These are phyloP conservation scores for Vairimorpha necatrix DNA, from an alignment of 371 early-diverging fungal genomes.

Conservation along the genomic window DNA sequence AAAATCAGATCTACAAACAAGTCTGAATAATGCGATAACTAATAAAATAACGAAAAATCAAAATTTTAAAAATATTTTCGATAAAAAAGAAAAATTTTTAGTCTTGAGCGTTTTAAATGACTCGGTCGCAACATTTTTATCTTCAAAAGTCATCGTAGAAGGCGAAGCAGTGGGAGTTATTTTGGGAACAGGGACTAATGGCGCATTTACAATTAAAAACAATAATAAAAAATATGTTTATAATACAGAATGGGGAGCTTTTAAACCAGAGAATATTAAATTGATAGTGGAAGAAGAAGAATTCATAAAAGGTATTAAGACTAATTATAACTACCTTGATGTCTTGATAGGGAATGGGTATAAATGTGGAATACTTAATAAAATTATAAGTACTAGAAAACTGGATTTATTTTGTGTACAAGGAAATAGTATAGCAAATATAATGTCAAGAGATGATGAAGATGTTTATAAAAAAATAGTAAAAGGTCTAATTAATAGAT, in stretches of 20 bases:
- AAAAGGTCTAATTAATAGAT: background rate
- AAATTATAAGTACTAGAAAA: background rate
- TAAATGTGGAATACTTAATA: background rate
- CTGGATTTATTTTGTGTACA: background rate
- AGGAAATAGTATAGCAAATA: background rate
- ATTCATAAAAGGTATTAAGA: background rate
- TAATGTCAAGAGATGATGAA: background rate
- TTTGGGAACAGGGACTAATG: slow-evolving; percentile 18
- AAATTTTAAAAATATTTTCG: background rate
- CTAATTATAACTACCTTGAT: background rate
- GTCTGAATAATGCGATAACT: background rate
- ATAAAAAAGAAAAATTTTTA: too few relatives aligned
- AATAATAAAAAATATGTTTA: background rate
- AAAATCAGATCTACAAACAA: background rate
- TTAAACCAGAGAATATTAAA: background rate
- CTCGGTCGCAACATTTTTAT: slow-evolving; percentile 6
- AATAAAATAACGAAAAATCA: background rate
- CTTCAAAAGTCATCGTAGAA: background rate
- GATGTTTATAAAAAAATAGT: background rate
- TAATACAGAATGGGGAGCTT: slow-evolving; percentile 15
- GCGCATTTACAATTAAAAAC: background rate
- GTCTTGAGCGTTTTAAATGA: slow-evolving; percentile 6
- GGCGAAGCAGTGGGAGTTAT: background rate
- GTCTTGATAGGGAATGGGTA: slow-evolving; percentile 3
- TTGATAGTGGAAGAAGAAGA: background rate